Percentiles rank a stretch among this genome's conserved stretches.
phyloP scores from a whole-genome alignment of 148 eudicot species.

The Vaccinium macrocarpon region DNA sequence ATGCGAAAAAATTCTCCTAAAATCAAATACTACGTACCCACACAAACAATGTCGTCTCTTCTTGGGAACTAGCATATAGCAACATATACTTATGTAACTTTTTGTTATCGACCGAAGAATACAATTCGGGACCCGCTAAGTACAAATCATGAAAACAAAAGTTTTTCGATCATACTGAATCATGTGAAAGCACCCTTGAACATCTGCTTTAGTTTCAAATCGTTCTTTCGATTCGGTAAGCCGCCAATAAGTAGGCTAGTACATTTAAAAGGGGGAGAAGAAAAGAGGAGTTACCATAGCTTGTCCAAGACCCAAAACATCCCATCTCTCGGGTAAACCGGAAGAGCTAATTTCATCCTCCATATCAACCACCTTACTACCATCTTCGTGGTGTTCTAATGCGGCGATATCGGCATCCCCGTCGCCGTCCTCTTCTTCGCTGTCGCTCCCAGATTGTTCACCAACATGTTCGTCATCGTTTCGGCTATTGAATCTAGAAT shows the following conservation, averaged over 20 bases:
- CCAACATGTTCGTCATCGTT: slow-evolving; percentile 14
- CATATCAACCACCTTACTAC: neutral
- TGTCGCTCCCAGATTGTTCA: slow-evolving; percentile 29
- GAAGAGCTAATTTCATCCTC: slow-evolving; percentile 14
- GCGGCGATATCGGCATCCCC: slow-evolving; percentile 13
- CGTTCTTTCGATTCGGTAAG: neutral
- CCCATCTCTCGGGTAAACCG: slow-evolving; percentile 61
- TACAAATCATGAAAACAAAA: too few relatives aligned
- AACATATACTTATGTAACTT: too few relatives aligned
- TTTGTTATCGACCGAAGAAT: too few relatives aligned
- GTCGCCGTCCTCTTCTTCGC: slow-evolving; percentile 37
- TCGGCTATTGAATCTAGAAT: slow-evolving; percentile 11
- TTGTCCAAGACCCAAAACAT: slow-evolving; percentile 96
- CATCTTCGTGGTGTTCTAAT: neutral
- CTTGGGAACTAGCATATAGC: too few relatives aligned
- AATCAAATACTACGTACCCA: too few relatives aligned
- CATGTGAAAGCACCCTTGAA: too few relatives aligned
- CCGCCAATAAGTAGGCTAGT: neutral
- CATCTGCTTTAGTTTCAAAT: too few relatives aligned
- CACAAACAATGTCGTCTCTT: too few relatives aligned
- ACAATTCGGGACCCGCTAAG: too few relatives aligned
- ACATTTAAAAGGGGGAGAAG: neutral
- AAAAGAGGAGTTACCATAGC: slow-evolving; percentile 67
- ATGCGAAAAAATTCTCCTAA: too few relatives aligned
- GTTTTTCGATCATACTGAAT: too few relatives aligned